Evolutionary conservation across 768 basidiomycete species (phyloP).

Genomic region (Tricholoma bakamatsutake): DNA sequence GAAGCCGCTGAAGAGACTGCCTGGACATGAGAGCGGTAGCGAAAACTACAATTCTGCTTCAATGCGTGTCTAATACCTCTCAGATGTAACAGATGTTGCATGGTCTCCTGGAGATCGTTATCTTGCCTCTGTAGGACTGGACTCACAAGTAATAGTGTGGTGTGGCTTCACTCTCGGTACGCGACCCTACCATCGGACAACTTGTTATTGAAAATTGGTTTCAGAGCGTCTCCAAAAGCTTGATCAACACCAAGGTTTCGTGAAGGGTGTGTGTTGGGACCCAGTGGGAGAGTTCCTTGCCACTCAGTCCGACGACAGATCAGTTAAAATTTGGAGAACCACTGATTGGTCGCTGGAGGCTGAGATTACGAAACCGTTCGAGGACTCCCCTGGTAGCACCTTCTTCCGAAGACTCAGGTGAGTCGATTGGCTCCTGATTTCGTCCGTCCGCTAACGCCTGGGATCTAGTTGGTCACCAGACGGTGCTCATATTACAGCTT

Average conservation of each 20-base stretch:
- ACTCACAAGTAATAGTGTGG: constrained; percentile 91
- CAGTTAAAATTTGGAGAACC: constrained; percentile 96
- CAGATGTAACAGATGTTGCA: constrained; percentile 92
- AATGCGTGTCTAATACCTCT: constrained; percentile 3
- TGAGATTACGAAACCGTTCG: constrained; percentile 85
- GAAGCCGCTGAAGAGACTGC: constrained; percentile 89
- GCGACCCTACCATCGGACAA: constrained; percentile 16
- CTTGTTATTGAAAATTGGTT: neutral
- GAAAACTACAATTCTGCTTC: constrained; percentile 7
- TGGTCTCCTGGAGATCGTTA: constrained; percentile 94
- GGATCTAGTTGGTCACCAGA: constrained; percentile 90
- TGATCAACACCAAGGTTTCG: constrained; percentile 90
- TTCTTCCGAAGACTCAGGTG: constrained; percentile 90
- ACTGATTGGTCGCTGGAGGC: constrained; percentile 86
- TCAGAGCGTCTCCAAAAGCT: constrained; percentile 80
- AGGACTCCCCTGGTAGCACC: constrained; percentile 89
- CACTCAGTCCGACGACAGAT: constrained; percentile 95
- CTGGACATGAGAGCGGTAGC: constrained; percentile 92
- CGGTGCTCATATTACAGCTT: constrained; percentile 96
- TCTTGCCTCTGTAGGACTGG: constrained; percentile 89
- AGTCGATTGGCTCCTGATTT: constrained; percentile 4
- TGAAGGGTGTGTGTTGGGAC: constrained; percentile 99
- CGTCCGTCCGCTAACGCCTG: neutral
- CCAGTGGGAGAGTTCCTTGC: constrained; percentile 97
- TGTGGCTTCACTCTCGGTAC: constrained; percentile 86